Percentiles rank a stretch among this genome's conserved stretches.
These are phyloP conservation scores for Apiospora phragmitis DNA, from an alignment of 2,329 filamentous ascomycete species.

Conservation along the genomic window DNA sequence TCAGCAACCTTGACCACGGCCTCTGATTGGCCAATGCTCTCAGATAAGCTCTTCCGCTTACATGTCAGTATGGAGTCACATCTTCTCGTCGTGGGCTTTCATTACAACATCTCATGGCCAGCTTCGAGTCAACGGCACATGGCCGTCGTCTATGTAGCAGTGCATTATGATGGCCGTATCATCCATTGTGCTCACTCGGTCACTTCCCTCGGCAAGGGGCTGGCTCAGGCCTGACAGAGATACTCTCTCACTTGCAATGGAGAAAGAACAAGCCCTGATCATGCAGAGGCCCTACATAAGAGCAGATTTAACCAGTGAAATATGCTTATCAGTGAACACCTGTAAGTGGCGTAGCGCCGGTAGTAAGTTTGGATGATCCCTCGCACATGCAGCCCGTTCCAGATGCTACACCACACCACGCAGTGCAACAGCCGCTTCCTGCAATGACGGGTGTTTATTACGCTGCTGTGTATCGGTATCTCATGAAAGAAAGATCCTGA, in stretches of 20 bases:
- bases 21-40: neutral
- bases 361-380: neutral
- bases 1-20: neutral
- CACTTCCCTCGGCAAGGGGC: neutral
- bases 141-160: neutral
- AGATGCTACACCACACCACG: neutral
- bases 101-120: neutral
- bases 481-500: neutral
- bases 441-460: neutral
- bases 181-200: fast-evolving
- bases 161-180: neutral
- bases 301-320: neutral
- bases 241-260: neutral
- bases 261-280: neutral
- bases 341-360: neutral
- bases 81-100: neutral
- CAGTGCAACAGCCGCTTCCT: neutral
- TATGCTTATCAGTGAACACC: neutral
- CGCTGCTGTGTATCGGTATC: neutral
- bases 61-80: slow-evolving; percentile 4
- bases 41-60: slow-evolving; percentile 1
- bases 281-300: neutral
- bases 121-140: neutral
- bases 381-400: neutral
- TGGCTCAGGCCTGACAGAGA: neutral